Conservation (phyloP, 176 grass and related monocot species). For the Oryza nivara region DNA sequence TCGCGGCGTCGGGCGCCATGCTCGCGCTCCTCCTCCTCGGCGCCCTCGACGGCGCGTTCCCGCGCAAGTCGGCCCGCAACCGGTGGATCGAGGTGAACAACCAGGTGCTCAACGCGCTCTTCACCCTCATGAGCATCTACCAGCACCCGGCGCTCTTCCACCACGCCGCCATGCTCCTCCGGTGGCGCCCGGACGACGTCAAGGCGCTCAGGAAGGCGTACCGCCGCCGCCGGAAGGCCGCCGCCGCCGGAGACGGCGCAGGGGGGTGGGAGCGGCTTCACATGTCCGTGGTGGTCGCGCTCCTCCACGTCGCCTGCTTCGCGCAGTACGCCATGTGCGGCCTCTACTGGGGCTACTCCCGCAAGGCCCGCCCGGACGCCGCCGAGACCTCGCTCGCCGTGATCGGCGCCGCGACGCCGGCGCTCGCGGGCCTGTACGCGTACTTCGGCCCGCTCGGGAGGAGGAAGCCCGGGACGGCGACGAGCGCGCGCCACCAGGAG, state of each 20-base stretch:
- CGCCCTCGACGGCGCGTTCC: slow-evolving; percentile 49
- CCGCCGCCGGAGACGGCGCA: neutral
- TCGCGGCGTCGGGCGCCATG: slow-evolving; percentile 56
- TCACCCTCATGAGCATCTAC: slow-evolving; percentile 83
- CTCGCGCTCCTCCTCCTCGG: slow-evolving; percentile 67
- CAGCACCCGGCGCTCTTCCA: slow-evolving; percentile 65
- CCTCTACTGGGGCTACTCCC: slow-evolving; percentile 65
- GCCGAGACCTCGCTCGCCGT: slow-evolving; percentile 46
- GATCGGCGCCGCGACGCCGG: slow-evolving; percentile 47
- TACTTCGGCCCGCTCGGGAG: slow-evolving; percentile 63
- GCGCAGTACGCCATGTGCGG: slow-evolving; percentile 65
- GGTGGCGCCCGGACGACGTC: slow-evolving; percentile 54
- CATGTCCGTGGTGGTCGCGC: slow-evolving; percentile 54
- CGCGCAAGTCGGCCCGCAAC: slow-evolving; percentile 37
- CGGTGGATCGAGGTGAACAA: slow-evolving; percentile 76
- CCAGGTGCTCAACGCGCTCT: slow-evolving; percentile 78
- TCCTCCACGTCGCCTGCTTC: slow-evolving; percentile 64
- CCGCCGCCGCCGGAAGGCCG: slow-evolving; percentile 34
- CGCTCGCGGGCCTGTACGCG: slow-evolving; percentile 55
- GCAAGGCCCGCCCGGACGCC: slow-evolving; percentile 43
- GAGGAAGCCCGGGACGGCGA: slow-evolving; percentile 29
- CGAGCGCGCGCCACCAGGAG: slow-evolving; percentile 43
- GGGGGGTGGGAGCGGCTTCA: slow-evolving; percentile 45
- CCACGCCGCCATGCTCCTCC: slow-evolving; percentile 52
- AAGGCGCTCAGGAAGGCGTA: slow-evolving; percentile 58